Base-by-base conservation (phyloP, 208 protist genomes). In the Trypanosomatidae sp. region DNA sequence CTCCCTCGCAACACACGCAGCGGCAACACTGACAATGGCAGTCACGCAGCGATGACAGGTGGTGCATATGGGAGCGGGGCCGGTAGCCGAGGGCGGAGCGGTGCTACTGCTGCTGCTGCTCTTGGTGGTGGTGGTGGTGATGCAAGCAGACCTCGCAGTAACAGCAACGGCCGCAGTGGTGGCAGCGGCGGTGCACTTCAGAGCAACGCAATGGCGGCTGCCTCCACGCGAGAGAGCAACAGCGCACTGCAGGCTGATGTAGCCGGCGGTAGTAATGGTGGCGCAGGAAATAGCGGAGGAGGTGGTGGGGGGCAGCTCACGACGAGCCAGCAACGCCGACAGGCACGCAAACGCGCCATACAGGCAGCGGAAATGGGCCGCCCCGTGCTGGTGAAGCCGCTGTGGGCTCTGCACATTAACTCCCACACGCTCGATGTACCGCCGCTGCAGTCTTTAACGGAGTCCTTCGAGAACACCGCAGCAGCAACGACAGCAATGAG, bases 321-420 rank as follows among this genome's bases (percentile, higher is more conserved):
- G 13, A 50, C 25, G 3, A 69, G 74, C n/a, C 74, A 73, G 74
- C 68, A 70, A 53, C 74, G 74, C 15, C 68, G 74, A 17, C 55
- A 69, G 13, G 58, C 76, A 22, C 55, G 76, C 62, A 60, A 39
- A 22, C 76, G 62, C 9, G 69, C 76, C 36, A 80, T 74, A 1
- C 76, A 76, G 49, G 71, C 66, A 13, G 71, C 77, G 6, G 71
- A 72, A 43, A 73, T 77, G 60, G 71, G 67, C 3, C 59, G 36
- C 19, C 77, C 77, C 46, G 71, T 76, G 33, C 53, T 84, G 9
- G 79, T 84, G 53, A 74, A 76, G 62, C 79, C 79, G 30, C 66
- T 80, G 13, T 84, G 79, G 79, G 75, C 67, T 17, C 39, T 84
- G 0, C 73, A 53, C 55, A 67, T 84, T 52, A 71, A 67, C 2